These are phyloP conservation scores for Lentinula novae-zelandiae DNA, from an alignment of 1,284 basidiomycete species.

Conservation along the genomic window DNA sequence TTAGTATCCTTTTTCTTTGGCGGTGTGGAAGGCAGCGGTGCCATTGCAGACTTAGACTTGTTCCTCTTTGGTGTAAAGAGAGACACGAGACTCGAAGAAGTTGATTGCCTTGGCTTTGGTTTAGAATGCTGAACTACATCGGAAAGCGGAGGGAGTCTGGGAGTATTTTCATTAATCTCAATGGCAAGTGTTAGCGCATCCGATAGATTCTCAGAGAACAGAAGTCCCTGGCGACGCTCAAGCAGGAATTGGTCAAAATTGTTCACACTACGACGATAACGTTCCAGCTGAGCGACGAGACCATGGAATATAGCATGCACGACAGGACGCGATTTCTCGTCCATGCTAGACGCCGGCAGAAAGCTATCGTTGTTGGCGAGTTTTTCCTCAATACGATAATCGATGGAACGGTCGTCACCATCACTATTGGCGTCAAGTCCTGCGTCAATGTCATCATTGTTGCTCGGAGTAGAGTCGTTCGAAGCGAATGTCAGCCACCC, in stretches of 20 bases:
- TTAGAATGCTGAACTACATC: slow-evolving; percentile 32
- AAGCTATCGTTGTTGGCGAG: slow-evolving; percentile 54
- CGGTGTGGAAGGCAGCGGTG: slow-evolving; percentile 39
- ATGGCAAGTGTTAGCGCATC: slow-evolving; percentile 81
- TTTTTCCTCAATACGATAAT: slow-evolving; percentile 65
- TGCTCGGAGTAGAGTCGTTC: slow-evolving; percentile 29
- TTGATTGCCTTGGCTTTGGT: slow-evolving; percentile 49
- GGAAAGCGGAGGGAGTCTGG: slow-evolving; percentile 19
- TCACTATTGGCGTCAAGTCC: slow-evolving; percentile 36
- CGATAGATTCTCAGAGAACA: slow-evolving; percentile 90
- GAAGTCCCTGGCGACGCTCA: slow-evolving; percentile 84
- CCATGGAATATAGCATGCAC: slow-evolving; percentile 77
- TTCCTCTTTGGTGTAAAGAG: slow-evolving; percentile 76
- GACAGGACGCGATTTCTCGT: slow-evolving; percentile 71
- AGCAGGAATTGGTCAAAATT: slow-evolving; percentile 83
- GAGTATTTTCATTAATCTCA: slow-evolving; percentile 49
- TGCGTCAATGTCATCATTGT: slow-evolving; percentile 20
- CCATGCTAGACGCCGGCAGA: slow-evolving; percentile 62
- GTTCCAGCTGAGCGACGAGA: slow-evolving; percentile 75
- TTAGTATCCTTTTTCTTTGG: slow-evolving; percentile 31
- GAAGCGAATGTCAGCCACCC: slow-evolving; percentile 82
- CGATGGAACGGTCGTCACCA: slow-evolving; percentile 75
- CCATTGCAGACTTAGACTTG: slow-evolving; percentile 35
- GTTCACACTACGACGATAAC: slow-evolving; percentile 70
- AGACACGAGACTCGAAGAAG: slow-evolving; percentile 63